Evolutionary conservation across 768 basidiomycete species (phyloP).

Genomic region (Pulveroboletus frians): DNA sequence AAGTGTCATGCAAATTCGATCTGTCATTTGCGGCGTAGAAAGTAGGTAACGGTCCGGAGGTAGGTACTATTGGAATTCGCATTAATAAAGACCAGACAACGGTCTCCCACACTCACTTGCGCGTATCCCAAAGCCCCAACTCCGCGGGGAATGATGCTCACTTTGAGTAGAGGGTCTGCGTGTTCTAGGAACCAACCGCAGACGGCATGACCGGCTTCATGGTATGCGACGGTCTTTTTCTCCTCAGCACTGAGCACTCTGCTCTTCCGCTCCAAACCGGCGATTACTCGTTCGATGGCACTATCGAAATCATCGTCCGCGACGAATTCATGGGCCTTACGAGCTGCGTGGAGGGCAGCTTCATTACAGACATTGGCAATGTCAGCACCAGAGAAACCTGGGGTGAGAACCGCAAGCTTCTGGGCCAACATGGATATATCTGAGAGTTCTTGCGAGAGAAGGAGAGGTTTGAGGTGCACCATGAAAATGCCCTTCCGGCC

Average conservation of each 20-base stretch:
- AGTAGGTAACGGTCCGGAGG: conserved; percentile 95
- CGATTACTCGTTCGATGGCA: conserved; percentile 97
- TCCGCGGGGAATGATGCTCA: conserved; percentile 96
- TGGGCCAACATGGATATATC: conserved; percentile 64
- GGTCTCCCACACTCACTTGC: conserved; percentile 49
- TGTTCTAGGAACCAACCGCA: conserved; percentile 99
- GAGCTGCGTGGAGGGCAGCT: conserved; percentile 91
- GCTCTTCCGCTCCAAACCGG: conserved; percentile 94
- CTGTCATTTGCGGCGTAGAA: conserved; percentile 89
- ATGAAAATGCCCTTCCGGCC: conserved; percentile 92
- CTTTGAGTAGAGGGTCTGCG: conserved; percentile 94
- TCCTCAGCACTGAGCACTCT: conserved; percentile 89
- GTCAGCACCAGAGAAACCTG: conserved; percentile 97
- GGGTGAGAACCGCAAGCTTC: conserved; percentile 93
- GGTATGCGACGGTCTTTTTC: conserved; percentile 98
- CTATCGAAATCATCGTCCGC: conserved; percentile 88
- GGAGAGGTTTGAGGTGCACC: conserved; percentile 85
- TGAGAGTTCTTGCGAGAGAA: conserved; percentile 51
- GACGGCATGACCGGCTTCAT: conserved; percentile 98
- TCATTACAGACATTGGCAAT: conserved; percentile 99
- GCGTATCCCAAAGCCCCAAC: conserved; percentile 95
- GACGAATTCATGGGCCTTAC: conserved; percentile 73
- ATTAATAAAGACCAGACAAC: conserved; percentile 7
- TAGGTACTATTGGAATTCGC: conserved; percentile 56
- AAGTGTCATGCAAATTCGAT: conserved; percentile 97